A percentile compares a stretch with the other conserved stretches of the same genome.
Evolutionary conservation across 129 eudicot species (phyloP).

Genomic region (Scalesia atractyloides): DNA sequence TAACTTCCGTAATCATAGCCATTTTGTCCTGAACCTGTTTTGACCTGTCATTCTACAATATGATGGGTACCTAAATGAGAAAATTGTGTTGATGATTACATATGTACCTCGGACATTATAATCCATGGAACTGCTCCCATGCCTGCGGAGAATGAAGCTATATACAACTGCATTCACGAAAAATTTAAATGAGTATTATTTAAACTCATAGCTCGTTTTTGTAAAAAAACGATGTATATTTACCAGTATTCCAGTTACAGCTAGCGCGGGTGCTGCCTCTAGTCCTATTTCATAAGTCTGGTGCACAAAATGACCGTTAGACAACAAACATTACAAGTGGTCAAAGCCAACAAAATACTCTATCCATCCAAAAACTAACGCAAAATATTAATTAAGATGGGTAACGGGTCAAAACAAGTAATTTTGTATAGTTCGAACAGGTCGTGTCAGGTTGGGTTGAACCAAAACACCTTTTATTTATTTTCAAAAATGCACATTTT

Average conservation of each 20-base stretch:
- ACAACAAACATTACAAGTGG: slow-evolving; percentile 15
- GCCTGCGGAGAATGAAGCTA: slow-evolving; percentile 76
- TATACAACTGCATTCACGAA: slow-evolving; percentile 54
- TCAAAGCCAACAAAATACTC: background rate
- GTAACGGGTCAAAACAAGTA: background rate
- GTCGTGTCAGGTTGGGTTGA: background rate
- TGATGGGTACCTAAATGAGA: background rate
- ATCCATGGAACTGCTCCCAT: slow-evolving; percentile 99
- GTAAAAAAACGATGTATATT: slow-evolving; percentile 15
- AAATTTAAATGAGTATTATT: background rate
- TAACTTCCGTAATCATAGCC: too few species aligned
- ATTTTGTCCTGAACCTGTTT: background rate
- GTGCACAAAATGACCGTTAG: slow-evolving; percentile 19
- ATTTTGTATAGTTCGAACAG: background rate
- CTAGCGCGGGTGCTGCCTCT: slow-evolving; percentile 74
- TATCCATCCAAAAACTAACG: background rate
- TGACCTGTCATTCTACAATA: background rate
- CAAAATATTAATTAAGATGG: background rate
- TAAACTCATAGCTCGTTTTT: background rate
- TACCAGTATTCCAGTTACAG: slow-evolving; percentile 91
- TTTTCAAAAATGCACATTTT: background rate
- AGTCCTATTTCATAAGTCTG: slow-evolving; percentile 67
- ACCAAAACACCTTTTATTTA: background rate
- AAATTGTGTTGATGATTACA: background rate
- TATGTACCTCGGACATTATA: slow-evolving; percentile 89